These are phyloP conservation scores for Euptelea pleiosperma DNA, from an alignment of 164 flowering plant genomes.

Conservation along the genomic window DNA sequence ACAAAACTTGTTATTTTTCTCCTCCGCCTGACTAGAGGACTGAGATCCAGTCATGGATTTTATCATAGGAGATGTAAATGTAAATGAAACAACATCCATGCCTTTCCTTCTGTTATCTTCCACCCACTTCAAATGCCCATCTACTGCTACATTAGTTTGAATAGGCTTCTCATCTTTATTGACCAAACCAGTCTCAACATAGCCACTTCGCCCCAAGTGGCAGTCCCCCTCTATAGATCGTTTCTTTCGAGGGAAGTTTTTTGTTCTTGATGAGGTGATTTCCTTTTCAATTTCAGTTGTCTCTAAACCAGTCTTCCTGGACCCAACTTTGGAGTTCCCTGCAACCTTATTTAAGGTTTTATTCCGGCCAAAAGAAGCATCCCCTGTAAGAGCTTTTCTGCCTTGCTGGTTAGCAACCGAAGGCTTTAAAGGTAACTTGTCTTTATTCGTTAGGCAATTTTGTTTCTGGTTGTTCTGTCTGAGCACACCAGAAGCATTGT, in stretches of 20 bases:
- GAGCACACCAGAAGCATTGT: slow-evolving; percentile 45
- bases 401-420: slow-evolving; percentile 32
- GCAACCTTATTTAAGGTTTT: slow-evolving; percentile 33
- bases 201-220: slow-evolving; percentile 29
- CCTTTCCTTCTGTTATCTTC: slow-evolving; percentile 56
- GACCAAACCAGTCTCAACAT: slow-evolving; percentile 20
- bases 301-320: slow-evolving; percentile 46
- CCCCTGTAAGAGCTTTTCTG: slow-evolving; percentile 42
- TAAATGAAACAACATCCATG: slow-evolving; percentile 88
- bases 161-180: slow-evolving; percentile 30
- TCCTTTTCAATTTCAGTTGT: slow-evolving; percentile 37
- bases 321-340: slow-evolving; percentile 41
- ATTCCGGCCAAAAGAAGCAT: slow-evolving; percentile 36
- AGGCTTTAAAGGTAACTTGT: slow-evolving; percentile 48
- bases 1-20: slow-evolving; percentile 21
- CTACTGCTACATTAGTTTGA: slow-evolving; percentile 21
- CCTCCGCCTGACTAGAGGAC: slow-evolving; percentile 24
- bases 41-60: slow-evolving; percentile 40
- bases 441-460: slow-evolving; percentile 40
- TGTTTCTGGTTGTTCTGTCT: slow-evolving; percentile 87
- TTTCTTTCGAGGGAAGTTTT: slow-evolving; percentile 57
- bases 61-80: slow-evolving; percentile 78
- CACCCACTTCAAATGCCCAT: slow-evolving; percentile 27
- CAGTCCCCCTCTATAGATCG: slow-evolving; percentile 43
- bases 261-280: slow-evolving; percentile 27